phyloP scores from a whole-genome alignment of 108 stramenopile genomes.

The Cyclostephanos tholiformis region DNA sequence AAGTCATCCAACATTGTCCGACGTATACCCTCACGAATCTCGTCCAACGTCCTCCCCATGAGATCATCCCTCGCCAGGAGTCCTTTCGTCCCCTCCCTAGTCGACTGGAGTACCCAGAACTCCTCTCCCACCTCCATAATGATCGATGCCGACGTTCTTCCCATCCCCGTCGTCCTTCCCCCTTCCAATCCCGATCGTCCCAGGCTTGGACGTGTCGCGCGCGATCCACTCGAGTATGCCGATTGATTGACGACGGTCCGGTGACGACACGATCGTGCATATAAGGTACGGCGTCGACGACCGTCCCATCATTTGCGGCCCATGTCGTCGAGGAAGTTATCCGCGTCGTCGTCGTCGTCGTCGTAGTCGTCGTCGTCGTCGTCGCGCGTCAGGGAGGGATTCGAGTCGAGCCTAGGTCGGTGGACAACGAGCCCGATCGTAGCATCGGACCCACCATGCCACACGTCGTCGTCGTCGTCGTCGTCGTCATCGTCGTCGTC shows the following conservation, averaged over 20 bases:
- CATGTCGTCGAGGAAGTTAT: conserved; percentile 21
- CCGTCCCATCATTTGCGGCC: too few species aligned
- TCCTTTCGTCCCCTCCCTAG: conserved; percentile 20
- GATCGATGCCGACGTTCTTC: neutral
- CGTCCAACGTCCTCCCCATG: neutral
- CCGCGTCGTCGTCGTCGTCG: conserved; percentile 14
- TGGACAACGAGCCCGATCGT: conserved; percentile 36
- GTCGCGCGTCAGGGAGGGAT: too few species aligned
- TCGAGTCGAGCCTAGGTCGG: neutral
- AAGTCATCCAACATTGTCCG: conserved; percentile 25
- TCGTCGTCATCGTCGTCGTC: too few species aligned
- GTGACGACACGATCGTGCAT: conserved; percentile 34
- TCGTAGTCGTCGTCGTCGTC: conserved; percentile 38
- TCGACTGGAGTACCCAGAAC: conserved; percentile 44
- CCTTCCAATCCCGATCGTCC: conserved; percentile 20
- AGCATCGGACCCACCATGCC: too few species aligned
- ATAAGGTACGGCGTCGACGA: conserved; percentile 23
- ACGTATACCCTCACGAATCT: conserved; percentile 23
- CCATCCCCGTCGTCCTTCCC: neutral
- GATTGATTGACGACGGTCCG: conserved; percentile 19
- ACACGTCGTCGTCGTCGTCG: too few species aligned
- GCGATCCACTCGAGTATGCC: conserved; percentile 37
- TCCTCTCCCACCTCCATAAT: too few species aligned
- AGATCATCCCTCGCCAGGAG: neutral
- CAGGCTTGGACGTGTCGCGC: conserved; percentile 49